phyloP scores from a whole-genome alignment of 495 filamentous ascomycete genomes.

The Thozetella sp. region DNA sequence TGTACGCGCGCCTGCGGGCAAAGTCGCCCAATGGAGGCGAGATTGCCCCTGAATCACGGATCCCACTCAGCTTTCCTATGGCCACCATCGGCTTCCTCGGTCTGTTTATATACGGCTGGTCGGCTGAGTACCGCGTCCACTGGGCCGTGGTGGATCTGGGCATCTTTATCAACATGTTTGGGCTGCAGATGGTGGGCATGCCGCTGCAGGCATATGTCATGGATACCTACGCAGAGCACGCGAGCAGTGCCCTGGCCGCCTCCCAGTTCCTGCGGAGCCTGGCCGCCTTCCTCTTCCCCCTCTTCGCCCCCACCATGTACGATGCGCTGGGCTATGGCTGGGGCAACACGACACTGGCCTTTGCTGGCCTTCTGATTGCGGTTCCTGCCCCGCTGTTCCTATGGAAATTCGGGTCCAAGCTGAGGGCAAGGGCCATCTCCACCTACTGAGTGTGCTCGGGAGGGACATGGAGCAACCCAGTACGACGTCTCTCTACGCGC shows the following conservation, averaged over 20 bases:
- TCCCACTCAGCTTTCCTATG: not conserved
- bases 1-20: conserved; percentile 9
- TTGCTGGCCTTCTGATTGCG: not conserved
- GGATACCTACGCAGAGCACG: conserved; percentile 76
- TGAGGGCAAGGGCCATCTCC: not conserved
- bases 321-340: not conserved
- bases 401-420: not conserved
- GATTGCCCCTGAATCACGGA: not conserved
- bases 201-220: conserved; percentile 78
- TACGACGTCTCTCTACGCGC: no score
- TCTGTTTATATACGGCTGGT: conserved; percentile 35
- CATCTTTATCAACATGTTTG: not conserved
- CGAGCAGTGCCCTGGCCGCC: conserved; percentile 73
- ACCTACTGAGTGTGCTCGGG: no score
- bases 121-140: conserved; percentile 16
- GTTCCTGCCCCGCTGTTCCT: not conserved
- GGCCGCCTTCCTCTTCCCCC: conserved; percentile 75
- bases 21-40: not conserved
- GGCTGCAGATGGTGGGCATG: conserved; percentile 33
- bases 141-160: conserved; percentile 41
- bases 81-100: conserved; percentile 10
- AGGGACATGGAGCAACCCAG: no score
- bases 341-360: not conserved
- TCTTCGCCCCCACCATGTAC: conserved; percentile 72
- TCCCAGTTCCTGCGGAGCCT: conserved; percentile 66